Evolutionary conservation across 2,329 filamentous ascomycete genomes (phyloP), one percentile per base, ranked within the genome.

Genomic region (Ophiostoma himal-ulmi): DNA sequence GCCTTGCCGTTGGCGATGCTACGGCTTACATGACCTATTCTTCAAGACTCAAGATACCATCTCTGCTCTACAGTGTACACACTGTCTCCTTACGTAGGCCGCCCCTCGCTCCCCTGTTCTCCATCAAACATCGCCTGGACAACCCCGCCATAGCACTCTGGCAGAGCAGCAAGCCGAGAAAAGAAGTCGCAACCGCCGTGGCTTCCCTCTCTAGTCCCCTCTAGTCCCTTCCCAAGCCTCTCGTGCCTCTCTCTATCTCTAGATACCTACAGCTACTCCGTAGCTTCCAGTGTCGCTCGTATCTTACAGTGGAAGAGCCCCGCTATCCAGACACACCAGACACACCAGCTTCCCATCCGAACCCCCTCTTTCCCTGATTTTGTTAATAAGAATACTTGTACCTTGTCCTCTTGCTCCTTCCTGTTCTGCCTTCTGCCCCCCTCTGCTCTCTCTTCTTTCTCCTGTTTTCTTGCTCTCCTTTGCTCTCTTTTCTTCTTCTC

Each of bases 91-190:
- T 34, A 34, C 67, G 22, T 34, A 34, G 57, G 60, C 60, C 60
- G 17, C 60, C 34, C 60, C 30, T 64, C 34, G n/a, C 34, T 20
- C 34, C 60, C 30, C 34, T 64, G 14, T 20, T 36, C 60, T n/a
- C 34, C 62, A 22, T 41, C 65, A 37, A 39, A 34, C 34, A 72
- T 72, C 71, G 66, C 71, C 71, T 71, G 70, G 71, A 57, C 71
- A 72, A 72, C 71, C 71, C 71, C 71, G 66, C 71, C 68, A 71
- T 48, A 70, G 37, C 39, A 67, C 65, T 48, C 65, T 57, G 52
- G 52, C 52, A 57, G 52, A n/a, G 8, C 52, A 26, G 65, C 65
- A 67, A 67, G 39, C 8, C 41, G 48, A 37, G 26, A n/a, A 65
- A 14, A 39, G 36, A 20, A 65, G 62, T 14, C 62, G 62, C 62